phyloP scores from a whole-genome alignment of 2,329 filamentous ascomycete genomes.

The Hypoxylon sp. region DNA sequence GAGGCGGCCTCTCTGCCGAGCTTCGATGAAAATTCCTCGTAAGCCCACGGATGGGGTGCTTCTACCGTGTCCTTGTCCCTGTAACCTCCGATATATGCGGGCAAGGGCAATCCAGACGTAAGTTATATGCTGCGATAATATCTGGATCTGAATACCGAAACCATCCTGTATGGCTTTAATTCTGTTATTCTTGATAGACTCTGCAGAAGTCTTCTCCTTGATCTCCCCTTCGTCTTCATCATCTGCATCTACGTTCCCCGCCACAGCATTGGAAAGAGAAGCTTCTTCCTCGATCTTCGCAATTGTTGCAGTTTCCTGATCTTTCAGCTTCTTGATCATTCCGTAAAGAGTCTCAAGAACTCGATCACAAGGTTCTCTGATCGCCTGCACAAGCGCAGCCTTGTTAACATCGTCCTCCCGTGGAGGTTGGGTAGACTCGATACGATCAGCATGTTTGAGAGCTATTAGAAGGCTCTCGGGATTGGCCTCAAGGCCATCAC shows the following conservation, averaged over 20 bases:
- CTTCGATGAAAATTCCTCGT: slow-evolving; percentile 89
- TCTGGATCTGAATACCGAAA: slow-evolving; percentile 79
- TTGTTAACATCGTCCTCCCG: slow-evolving; percentile 83
- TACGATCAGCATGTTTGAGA: slow-evolving; percentile 88
- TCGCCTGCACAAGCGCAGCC: slow-evolving; percentile 81
- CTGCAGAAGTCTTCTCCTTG: slow-evolving; percentile 58
- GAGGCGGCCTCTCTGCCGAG: slow-evolving; percentile 86
- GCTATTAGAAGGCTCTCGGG: slow-evolving; percentile 93
- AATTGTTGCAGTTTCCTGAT: slow-evolving; percentile 72
- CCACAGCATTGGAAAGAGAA: slow-evolving; percentile 49
- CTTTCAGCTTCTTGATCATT: slow-evolving; percentile 80
- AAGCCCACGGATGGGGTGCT: slow-evolving; percentile 75
- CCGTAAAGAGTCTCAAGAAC: slow-evolving; percentile 91
- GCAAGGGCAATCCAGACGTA: slow-evolving; percentile 96
- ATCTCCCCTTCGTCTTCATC: slow-evolving; percentile 67
- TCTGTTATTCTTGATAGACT: slow-evolving; percentile 75
- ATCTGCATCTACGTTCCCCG: slow-evolving; percentile 53
- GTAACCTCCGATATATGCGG: slow-evolving; percentile 92
- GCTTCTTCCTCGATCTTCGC: slow-evolving; percentile 69
- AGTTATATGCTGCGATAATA: slow-evolving; percentile 87
- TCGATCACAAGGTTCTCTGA: slow-evolving; percentile 86
- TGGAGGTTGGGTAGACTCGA: slow-evolving; percentile 82
- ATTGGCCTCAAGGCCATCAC: slow-evolving; percentile 87
- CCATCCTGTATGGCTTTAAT: slow-evolving; percentile 74
- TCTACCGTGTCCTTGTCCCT: slow-evolving; percentile 78